A percentile compares a stretch with the other conserved stretches of the same genome.
phyloP scores from a whole-genome alignment of 208 protist genomes.

The Leishmania gerbilli region DNA sequence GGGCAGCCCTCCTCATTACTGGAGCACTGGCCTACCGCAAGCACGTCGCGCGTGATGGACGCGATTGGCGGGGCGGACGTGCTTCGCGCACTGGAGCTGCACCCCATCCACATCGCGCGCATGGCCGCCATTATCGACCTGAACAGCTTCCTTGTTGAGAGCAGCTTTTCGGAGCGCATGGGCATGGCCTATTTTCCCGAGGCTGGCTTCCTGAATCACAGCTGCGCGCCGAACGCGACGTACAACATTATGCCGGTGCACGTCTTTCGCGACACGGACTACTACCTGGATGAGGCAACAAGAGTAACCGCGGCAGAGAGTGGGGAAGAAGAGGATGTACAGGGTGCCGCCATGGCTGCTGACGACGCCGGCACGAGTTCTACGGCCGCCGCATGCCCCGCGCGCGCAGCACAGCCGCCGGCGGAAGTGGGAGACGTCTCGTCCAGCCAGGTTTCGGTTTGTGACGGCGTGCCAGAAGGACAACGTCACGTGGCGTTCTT shows the following conservation, averaged over 20 bases:
- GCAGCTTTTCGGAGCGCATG: conserved; percentile 78
- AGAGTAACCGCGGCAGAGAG: neutral
- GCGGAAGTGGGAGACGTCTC: neutral
- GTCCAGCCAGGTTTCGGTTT: neutral
- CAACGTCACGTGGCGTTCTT: conserved; percentile 30
- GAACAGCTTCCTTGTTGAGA: conserved; percentile 89
- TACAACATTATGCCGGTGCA: conserved; percentile 88
- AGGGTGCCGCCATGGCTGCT: neutral
- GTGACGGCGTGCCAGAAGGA: neutral
- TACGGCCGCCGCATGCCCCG: neutral
- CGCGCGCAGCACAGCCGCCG: neutral
- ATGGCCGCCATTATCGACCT: conserved; percentile 84
- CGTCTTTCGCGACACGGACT: conserved; percentile 76
- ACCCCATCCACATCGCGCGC: conserved; percentile 81
- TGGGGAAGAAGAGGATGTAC: conserved; percentile 1
- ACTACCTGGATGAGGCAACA: conserved; percentile 63
- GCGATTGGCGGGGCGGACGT: conserved; percentile 66
- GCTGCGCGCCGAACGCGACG: conserved; percentile 80
- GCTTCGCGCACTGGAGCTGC: conserved; percentile 75
- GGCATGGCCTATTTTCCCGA: conserved; percentile 91
- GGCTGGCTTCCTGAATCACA: conserved; percentile 89
- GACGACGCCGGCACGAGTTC: neutral
- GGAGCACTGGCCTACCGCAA: conserved; percentile 70
- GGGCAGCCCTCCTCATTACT: conserved; percentile 83
- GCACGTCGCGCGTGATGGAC: conserved; percentile 66